Conservation (phyloP, 2,329 filamentous ascomycete genomes). For the Arthrobotrys musiformis region DNA sequence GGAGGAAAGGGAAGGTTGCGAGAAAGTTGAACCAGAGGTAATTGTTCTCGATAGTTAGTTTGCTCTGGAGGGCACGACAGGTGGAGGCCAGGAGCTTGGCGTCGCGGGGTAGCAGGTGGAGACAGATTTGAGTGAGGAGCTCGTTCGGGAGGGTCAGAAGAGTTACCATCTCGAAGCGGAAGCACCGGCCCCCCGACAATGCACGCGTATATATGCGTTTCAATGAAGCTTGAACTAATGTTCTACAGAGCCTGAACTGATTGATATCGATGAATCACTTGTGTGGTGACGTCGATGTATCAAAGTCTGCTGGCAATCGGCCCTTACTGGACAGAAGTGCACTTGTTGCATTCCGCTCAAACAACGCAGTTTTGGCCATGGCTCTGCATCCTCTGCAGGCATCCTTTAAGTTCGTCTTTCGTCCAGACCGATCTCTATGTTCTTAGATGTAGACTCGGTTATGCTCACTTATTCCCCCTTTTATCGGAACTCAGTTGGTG, state of each 20-base stretch:
- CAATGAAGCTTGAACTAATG: no score
- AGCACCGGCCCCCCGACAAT: no score
- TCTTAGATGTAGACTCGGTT: no score
- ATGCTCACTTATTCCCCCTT: no score
- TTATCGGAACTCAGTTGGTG: no score
- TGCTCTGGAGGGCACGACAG: not conserved
- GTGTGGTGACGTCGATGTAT: no score
- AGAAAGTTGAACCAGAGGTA: slow-evolving; percentile 19
- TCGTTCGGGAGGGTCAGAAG: not conserved
- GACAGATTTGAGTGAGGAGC: slow-evolving; percentile 1
- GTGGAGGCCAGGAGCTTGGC: not conserved
- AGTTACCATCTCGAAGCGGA: not conserved
- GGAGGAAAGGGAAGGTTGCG: not conserved
- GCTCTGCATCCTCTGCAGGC: not conserved
- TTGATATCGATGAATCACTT: no score
- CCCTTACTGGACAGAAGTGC: not conserved
- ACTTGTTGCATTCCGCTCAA: not conserved
- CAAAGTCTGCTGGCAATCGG: no score
- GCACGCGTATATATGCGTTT: no score
- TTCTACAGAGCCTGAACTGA: no score
- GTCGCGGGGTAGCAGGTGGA: slow-evolving; percentile 11
- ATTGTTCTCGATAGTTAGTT: not conserved
- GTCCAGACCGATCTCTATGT: no score
- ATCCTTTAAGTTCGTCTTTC: no score
- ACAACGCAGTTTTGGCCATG: not conserved